Percentiles rank a stretch among this genome's conserved stretches.
Evolutionary conservation across 2,329 filamentous ascomycete genomes (phyloP).

Genomic region (Talaromyces verruculosus): DNA sequence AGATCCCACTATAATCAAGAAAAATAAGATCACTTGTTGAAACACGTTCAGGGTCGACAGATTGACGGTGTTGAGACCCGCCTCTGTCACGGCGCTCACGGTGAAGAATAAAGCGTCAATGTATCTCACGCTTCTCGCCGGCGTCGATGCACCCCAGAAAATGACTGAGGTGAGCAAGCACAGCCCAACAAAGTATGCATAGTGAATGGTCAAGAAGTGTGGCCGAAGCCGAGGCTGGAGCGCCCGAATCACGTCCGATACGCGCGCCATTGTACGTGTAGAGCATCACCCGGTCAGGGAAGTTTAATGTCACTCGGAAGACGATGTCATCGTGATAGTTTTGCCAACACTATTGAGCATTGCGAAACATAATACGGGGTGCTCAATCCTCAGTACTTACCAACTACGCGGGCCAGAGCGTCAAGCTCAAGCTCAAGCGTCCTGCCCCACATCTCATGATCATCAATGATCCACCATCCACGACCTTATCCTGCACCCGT

Average conservation of each 20-base stretch:
- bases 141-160: constrained; percentile 50
- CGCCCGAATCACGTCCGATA: neutral
- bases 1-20: neutral
- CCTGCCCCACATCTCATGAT: constrained; percentile 5
- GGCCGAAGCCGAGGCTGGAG: neutral
- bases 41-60: constrained; percentile 49
- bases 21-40: constrained; percentile 29
- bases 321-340: neutral
- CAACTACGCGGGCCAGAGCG: neutral
- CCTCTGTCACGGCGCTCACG: constrained; percentile 51
- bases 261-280: neutral
- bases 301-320: neutral
- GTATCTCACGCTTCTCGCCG: constrained; percentile 44
- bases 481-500: neutral
- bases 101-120: constrained; percentile 49
- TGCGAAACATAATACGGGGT: neutral
- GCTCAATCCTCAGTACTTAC: neutral
- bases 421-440: constrained; percentile 1
- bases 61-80: constrained; percentile 52
- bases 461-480: neutral
- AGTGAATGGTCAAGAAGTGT: constrained; percentile 48
- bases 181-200: constrained; percentile 49
- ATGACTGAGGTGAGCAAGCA: constrained; percentile 47
- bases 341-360: neutral
- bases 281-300: neutral